phyloP scores from a whole-genome alignment of 2,329 filamentous ascomycete genomes.

The Ophiosphaerella herpotricha region DNA sequence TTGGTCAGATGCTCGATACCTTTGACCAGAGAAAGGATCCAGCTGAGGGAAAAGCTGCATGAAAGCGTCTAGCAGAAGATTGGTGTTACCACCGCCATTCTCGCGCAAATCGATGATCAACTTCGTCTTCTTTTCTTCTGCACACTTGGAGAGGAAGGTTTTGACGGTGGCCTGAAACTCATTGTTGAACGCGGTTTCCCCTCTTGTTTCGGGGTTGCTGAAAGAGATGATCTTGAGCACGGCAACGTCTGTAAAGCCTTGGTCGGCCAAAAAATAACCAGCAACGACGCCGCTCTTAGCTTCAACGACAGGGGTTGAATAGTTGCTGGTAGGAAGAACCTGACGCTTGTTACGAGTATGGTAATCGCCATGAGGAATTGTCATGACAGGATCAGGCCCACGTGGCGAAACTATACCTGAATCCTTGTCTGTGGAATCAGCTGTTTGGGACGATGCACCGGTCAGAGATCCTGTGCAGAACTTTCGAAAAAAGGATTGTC shows the following conservation, averaged over 20 bases:
- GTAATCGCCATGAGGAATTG: slow-evolving; percentile 25
- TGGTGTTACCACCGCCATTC: slow-evolving; percentile 60
- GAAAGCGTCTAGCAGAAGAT: slow-evolving; percentile 49
- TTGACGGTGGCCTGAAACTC: slow-evolving; percentile 40
- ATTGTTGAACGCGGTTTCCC: slow-evolving; percentile 15
- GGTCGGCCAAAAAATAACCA: slow-evolving; percentile 51
- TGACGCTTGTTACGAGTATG: slow-evolving; percentile 27
- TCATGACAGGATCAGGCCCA: slow-evolving; percentile 18
- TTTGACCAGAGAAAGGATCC: slow-evolving; percentile 43
- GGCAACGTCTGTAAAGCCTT: slow-evolving; percentile 42
- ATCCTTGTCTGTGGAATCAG: slow-evolving; percentile 9
- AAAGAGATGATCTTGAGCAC: slow-evolving; percentile 52
- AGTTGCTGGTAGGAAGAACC: slow-evolving; percentile 8
- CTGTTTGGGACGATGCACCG: slow-evolving; percentile 1
- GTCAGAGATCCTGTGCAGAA: slow-evolving; percentile 33
- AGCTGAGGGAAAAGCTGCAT: slow-evolving; percentile 56
- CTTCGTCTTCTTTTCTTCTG: slow-evolving; percentile 56
- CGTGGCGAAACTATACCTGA: slow-evolving; percentile 7
- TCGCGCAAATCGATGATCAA: slow-evolving; percentile 65
- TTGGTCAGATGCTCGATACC: slow-evolving; percentile 23
- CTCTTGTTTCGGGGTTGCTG: slow-evolving; percentile 12
- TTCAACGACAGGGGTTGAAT: slow-evolving; percentile 18
- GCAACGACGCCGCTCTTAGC: slow-evolving; percentile 33
- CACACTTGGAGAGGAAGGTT: slow-evolving; percentile 52
- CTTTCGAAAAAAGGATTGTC: slow-evolving; percentile 43